Evolutionary conservation across 768 basidiomycete species (phyloP).

Genomic region (Hericium coralloides): DNA sequence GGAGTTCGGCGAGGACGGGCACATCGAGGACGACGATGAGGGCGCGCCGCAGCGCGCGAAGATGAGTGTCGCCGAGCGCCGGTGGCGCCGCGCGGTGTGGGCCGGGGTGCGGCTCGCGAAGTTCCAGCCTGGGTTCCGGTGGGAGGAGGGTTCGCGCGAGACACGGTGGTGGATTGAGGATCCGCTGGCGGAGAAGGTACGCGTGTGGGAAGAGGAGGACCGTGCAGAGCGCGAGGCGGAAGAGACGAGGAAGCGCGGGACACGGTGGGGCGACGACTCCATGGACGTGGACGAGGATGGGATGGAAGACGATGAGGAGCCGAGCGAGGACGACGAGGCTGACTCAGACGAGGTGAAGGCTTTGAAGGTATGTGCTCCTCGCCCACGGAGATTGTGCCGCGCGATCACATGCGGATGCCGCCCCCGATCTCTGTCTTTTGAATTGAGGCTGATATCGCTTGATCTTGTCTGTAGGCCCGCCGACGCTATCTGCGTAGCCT

Average conservation of each 20-base stretch:
- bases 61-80: slow-evolving; percentile 21
- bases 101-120: slow-evolving; percentile 58
- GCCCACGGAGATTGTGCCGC: too few relatives aligned
- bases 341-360: slow-evolving; percentile 68
- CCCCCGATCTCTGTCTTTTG: background rate
- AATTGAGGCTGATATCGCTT: slow-evolving; percentile 6
- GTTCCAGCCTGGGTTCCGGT: slow-evolving; percentile 69
- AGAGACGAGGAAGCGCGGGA: slow-evolving; percentile 52
- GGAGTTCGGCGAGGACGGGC: slow-evolving; percentile 57
- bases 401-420: too few relatives aligned
- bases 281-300: slow-evolving; percentile 67
- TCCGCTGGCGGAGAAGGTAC: slow-evolving; percentile 56
- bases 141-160: slow-evolving; percentile 46
- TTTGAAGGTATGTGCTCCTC: slow-evolving; percentile 53
- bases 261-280: slow-evolving; percentile 50
- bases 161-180: slow-evolving; percentile 59
- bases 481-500: slow-evolving; percentile 65
- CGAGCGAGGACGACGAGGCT: slow-evolving; percentile 44
- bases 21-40: slow-evolving; percentile 72
- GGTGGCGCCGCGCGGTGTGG: slow-evolving; percentile 74
- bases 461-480: slow-evolving; percentile 43
- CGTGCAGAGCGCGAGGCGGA: slow-evolving; percentile 58
- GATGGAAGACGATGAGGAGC: slow-evolving; percentile 37
- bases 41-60: slow-evolving; percentile 20
- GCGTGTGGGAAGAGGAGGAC: slow-evolving; percentile 63